These are phyloP conservation scores for Tricholoma terreum DNA, from an alignment of 768 basidiomycete genomes.

Conservation along the genomic window DNA sequence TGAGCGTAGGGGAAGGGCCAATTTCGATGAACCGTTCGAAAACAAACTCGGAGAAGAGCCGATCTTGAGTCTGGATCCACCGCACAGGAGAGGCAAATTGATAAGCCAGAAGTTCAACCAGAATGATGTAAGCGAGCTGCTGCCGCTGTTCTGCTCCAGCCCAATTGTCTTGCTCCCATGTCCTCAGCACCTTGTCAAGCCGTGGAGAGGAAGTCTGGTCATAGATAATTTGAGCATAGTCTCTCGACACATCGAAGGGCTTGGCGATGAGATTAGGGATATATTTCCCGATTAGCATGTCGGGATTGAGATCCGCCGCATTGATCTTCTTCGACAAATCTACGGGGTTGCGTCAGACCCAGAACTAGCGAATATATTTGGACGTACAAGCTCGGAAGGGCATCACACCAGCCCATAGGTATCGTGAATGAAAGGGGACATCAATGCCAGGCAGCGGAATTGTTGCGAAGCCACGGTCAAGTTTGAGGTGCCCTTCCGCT, in stretches of 20 bases:
- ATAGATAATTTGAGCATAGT: slow-evolving; percentile 93
- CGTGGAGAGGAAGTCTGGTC: slow-evolving; percentile 95
- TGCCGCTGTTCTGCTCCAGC: slow-evolving; percentile 77
- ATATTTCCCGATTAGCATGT: slow-evolving; percentile 92
- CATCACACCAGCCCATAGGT: slow-evolving; percentile 97
- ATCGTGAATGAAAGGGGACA: slow-evolving; percentile 99
- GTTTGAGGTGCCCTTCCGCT: slow-evolving; percentile 83
- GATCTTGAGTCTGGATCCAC: slow-evolving; percentile 99
- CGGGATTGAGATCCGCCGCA: slow-evolving; percentile 84
- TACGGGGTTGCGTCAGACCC: slow-evolving; percentile 22
- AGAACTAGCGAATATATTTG: background rate
- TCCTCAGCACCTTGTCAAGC: slow-evolving; percentile 90
- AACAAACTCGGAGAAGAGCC: slow-evolving; percentile 78
- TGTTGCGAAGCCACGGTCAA: slow-evolving; percentile 96
- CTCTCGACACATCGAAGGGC: slow-evolving; percentile 78
- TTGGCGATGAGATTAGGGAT: slow-evolving; percentile 95
- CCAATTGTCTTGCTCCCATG: slow-evolving; percentile 94
- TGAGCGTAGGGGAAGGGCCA: slow-evolving; percentile 94
- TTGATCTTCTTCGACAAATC: slow-evolving; percentile 99
- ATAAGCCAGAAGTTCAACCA: slow-evolving; percentile 95
- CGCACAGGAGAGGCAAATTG: slow-evolving; percentile 98
- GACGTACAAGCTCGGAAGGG: slow-evolving; percentile 92
- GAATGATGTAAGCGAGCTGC: slow-evolving; percentile 91
- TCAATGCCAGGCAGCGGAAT: slow-evolving; percentile 96
- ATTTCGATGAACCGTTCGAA: slow-evolving; percentile 96